A percentile compares a stretch with the other conserved stretches of the same genome.
Conservation (phyloP, 1,139 yeast species). For the Blastobotrys indianensis region DNA sequence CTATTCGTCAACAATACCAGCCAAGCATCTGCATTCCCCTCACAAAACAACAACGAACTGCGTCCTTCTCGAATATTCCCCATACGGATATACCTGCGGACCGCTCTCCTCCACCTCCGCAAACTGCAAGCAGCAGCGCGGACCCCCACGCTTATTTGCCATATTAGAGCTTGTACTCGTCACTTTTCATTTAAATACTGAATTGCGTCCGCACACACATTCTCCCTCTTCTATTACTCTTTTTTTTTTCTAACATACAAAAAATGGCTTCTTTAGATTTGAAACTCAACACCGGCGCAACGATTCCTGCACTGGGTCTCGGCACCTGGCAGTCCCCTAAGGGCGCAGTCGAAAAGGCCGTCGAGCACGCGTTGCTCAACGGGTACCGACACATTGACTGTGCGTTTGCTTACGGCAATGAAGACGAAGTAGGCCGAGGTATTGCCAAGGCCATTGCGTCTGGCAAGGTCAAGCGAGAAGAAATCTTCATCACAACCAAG, state of each 20-base stretch:
- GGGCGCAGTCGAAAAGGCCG: slow-evolving; percentile 55
- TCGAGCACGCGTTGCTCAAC: slow-evolving; percentile 53
- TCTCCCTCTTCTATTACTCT: no score
- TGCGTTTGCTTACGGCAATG: slow-evolving; percentile 65
- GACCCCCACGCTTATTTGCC: background rate
- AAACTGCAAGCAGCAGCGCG: background rate
- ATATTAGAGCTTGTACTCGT: background rate
- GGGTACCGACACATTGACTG: slow-evolving; percentile 81
- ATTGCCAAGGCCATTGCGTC: slow-evolving; percentile 49
- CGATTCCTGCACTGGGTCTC: slow-evolving; percentile 64
- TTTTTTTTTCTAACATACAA: background rate
- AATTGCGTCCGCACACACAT: no score
- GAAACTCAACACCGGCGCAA: slow-evolving; percentile 53
- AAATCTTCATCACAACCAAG: slow-evolving; percentile 74
- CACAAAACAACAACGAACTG: no score
- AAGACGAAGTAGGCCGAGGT: slow-evolving; percentile 53
- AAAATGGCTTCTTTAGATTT: slow-evolving; percentile 7
- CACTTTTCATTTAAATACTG: no score
- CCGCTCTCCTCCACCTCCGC: slow-evolving; percentile 1
- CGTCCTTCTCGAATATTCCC: no score
- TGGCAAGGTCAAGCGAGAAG: slow-evolving; percentile 62
- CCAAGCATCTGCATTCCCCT: no score
- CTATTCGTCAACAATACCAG: no score
- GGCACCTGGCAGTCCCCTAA: slow-evolving; percentile 75
- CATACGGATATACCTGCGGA: background rate